phyloP scores from a whole-genome alignment of 2,329 filamentous ascomycete species.

The Ambrosiella xylebori region DNA sequence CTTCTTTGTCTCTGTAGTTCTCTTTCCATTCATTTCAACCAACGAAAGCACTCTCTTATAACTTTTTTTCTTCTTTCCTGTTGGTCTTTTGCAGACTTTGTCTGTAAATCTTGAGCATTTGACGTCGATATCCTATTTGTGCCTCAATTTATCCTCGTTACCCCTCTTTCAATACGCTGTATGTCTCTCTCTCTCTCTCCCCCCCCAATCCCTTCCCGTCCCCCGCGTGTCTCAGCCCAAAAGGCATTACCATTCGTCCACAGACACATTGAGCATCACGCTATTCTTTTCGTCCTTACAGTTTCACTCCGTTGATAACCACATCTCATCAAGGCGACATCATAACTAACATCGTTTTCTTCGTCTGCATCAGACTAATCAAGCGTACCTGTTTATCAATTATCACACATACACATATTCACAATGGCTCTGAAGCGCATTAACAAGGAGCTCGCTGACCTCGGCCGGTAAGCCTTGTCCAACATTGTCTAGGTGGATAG shows the following conservation, averaged over 20 bases:
- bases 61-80: too few species aligned
- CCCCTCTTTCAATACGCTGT: slow-evolving; percentile 4
- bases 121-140: slow-evolving; percentile 6
- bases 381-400: background rate
- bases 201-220: background rate
- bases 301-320: too few species aligned
- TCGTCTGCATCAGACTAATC: background rate
- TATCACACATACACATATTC: slow-evolving; percentile 12
- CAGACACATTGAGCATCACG: background rate
- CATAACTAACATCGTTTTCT: background rate
- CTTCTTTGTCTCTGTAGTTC: slow-evolving; percentile 14
- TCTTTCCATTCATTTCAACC: too few species aligned
- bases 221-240: background rate
- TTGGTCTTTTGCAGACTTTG: background rate
- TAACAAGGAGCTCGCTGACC: slow-evolving; percentile 83
- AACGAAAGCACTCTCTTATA: too few species aligned
- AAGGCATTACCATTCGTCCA: background rate
- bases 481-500: background rate
- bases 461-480: slow-evolving; percentile 52
- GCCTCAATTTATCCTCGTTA: slow-evolving; percentile 1
- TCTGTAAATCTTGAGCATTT: slow-evolving; percentile 4
- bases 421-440: slow-evolving; percentile 82
- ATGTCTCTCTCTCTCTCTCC: background rate
- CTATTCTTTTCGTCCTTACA: background rate
- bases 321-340: background rate